Conservation (phyloP, 331 rosid species). For the Spiraea crenata region DNA sequence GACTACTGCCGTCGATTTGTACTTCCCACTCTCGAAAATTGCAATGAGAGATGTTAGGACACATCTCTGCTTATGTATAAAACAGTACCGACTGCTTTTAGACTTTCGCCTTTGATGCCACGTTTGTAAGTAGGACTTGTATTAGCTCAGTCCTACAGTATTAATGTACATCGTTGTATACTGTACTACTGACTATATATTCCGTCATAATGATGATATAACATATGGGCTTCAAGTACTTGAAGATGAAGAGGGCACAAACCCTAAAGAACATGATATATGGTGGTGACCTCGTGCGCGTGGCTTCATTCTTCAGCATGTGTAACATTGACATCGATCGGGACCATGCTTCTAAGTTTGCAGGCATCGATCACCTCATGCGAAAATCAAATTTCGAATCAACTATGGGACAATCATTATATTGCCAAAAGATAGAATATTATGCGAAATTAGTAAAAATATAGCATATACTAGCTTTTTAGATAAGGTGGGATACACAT, state of each 20-base stretch:
- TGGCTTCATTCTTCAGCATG: conserved; percentile 44
- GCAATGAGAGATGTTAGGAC: too few species aligned
- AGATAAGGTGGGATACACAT: conserved; percentile 3
- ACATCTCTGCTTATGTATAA: too few species aligned
- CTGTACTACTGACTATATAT: too few species aligned
- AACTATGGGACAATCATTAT: not conserved
- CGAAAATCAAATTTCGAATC: not conserved
- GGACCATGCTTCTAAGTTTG: conserved; percentile 24
- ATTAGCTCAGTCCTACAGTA: too few species aligned
- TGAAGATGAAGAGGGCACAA: too few species aligned
- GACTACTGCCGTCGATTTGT: not conserved
- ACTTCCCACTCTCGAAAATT: not conserved
- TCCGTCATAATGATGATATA: too few species aligned
- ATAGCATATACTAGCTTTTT: not conserved
- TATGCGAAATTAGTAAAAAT: too few species aligned
- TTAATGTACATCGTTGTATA: too few species aligned
- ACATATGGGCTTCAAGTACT: too few species aligned
- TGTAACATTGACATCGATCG: not conserved
- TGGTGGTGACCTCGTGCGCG: conserved; percentile 58
- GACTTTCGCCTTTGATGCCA: too few species aligned
- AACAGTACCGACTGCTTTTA: too few species aligned
- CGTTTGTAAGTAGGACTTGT: too few species aligned
- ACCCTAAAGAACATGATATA: conserved; percentile 26
- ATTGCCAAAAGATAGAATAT: not conserved
- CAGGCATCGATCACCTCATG: conserved; percentile 11